These are phyloP conservation scores for Populus hybrid DNA, from an alignment of 441 rosid species.

Conservation along the genomic window DNA sequence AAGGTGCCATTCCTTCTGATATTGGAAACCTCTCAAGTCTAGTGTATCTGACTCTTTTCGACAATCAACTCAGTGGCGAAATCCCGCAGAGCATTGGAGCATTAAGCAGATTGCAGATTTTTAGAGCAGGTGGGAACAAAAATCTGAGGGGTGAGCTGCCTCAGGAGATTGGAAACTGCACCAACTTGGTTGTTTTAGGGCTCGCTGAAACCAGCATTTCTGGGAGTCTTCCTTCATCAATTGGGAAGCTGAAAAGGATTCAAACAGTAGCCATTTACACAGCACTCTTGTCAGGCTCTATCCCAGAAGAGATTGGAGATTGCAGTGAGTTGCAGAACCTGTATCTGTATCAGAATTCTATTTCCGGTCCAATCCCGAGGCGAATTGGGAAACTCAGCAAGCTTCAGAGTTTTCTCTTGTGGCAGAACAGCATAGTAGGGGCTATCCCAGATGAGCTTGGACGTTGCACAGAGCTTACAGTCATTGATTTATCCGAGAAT, in stretches of 20 bases:
- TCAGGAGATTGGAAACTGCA: constrained; percentile 83
- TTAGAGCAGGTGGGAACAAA: constrained; percentile 85
- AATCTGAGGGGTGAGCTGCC: constrained; percentile 85
- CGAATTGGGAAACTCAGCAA: constrained; percentile 56
- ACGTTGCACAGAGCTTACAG: constrained; percentile 57
- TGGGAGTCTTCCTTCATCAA: constrained; percentile 68
- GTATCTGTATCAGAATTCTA: constrained; percentile 79
- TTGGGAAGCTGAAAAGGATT: constrained; percentile 62
- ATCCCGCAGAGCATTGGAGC: constrained; percentile 70
- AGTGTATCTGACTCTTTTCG: constrained; percentile 58
- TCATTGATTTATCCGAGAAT: constrained; percentile 75
- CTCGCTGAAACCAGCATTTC: constrained; percentile 89
- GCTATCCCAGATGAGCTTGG: constrained; percentile 66
- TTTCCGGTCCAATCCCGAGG: constrained; percentile 69
- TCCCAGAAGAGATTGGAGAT: constrained; percentile 78
- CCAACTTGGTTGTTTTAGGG: constrained; percentile 68
- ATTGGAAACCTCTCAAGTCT: constrained; percentile 66
- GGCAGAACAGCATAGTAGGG: constrained; percentile 86
- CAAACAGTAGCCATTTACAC: constrained; percentile 81
- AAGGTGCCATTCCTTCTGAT: constrained; percentile 65
- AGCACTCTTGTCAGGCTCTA: constrained; percentile 62
- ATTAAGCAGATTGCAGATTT: constrained; percentile 48
- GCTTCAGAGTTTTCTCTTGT: constrained; percentile 72
- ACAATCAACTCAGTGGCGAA: constrained; percentile 72
- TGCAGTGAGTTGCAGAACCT: constrained; percentile 79